phyloP scores from a whole-genome alignment of 768 basidiomycete species.

The Daedaleopsis sinensis region DNA sequence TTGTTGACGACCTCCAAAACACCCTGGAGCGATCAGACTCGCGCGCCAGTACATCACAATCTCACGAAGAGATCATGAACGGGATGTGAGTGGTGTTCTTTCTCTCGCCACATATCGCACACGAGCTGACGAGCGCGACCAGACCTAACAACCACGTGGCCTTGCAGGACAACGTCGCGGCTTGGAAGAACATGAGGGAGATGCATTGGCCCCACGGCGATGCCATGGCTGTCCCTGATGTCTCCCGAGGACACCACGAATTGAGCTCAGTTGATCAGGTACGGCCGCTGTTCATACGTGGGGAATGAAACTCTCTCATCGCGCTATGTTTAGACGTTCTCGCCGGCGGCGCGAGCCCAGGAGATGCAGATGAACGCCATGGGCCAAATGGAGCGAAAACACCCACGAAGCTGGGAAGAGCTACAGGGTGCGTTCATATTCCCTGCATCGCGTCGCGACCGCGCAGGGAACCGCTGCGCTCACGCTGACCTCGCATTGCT shows the following conservation, averaged over 20 bases:
- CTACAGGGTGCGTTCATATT: conserved; percentile 23
- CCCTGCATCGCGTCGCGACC: not conserved
- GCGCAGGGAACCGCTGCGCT: not conserved
- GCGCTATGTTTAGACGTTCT: conserved; percentile 18
- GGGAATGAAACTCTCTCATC: not conserved
- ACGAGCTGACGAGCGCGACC: conserved; percentile 1
- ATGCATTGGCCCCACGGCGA: conserved; percentile 25
- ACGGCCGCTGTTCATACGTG: conserved; percentile 7
- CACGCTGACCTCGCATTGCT: conserved; percentile 1
- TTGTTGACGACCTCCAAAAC: conserved; percentile 20
- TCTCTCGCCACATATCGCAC: not conserved
- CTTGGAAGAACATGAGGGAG: conserved; percentile 25
- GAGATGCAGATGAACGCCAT: conserved; percentile 28
- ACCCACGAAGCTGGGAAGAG: conserved; percentile 31
- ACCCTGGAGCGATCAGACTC: conserved; percentile 23
- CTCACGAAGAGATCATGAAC: conserved; percentile 25
- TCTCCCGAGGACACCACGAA: conserved; percentile 21
- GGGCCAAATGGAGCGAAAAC: conserved; percentile 29
- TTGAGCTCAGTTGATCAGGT: conserved; percentile 23
- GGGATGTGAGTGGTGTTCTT: conserved; percentile 15
- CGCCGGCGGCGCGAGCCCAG: conserved; percentile 17
- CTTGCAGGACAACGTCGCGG: conserved; percentile 19
- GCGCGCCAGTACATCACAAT: conserved; percentile 21
- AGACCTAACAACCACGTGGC: conserved; percentile 23
- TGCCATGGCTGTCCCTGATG: conserved; percentile 22